Evolutionary conservation across 129 eudicot species (phyloP).

Genomic region (Smallanthus sonchifolius): DNA sequence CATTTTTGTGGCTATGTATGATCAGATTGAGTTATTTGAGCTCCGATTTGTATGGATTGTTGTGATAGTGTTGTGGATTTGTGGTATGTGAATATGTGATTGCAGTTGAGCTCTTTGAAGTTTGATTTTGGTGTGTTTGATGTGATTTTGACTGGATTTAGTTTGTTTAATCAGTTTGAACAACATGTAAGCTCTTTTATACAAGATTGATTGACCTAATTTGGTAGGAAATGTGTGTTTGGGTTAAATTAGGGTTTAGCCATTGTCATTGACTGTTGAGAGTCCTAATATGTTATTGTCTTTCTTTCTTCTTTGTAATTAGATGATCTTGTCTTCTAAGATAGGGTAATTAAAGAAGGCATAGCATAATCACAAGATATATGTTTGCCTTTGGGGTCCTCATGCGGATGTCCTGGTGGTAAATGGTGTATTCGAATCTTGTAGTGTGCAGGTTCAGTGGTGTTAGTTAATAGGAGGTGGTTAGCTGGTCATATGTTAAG

Average conservation of each 20-base stretch:
- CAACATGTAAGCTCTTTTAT: too few relatives aligned
- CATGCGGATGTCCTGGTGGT: background rate
- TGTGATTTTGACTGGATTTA: constrained; percentile 1
- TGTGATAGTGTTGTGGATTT: background rate
- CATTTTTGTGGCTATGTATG: background rate
- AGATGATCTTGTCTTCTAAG: background rate
- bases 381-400: background rate
- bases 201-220: constrained; percentile 23
- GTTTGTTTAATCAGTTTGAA: background rate
- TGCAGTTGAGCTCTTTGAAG: background rate
- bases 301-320: background rate
- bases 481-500: background rate
- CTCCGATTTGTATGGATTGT: background rate
- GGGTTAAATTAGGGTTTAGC: background rate
- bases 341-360: background rate
- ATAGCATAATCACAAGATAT: background rate
- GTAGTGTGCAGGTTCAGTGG: too few relatives aligned
- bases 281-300: background rate
- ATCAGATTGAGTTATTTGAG: background rate
- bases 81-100: background rate
- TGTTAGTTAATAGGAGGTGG: background rate
- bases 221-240: background rate
- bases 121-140: background rate
- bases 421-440: too few relatives aligned
- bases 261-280: background rate